A percentile compares a stretch with the other conserved stretches of the same genome.
Conservation (phyloP, 139 green algal species). For the Choricystis sp. region DNA sequence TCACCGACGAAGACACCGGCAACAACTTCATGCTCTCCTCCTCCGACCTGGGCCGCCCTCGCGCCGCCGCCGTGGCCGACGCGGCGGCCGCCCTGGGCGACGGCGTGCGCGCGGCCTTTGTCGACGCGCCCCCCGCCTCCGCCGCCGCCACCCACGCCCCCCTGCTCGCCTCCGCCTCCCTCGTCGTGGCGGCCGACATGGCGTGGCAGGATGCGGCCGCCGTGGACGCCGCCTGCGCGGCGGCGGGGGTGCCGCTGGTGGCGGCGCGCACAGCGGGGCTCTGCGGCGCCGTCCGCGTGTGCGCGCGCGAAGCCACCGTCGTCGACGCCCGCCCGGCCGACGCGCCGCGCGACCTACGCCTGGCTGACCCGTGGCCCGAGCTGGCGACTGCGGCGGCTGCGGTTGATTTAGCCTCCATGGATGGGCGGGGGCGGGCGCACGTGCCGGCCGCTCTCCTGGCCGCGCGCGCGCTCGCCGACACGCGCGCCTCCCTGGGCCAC, state of each 20-base stretch:
- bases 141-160: slow-evolving; percentile 52
- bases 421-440: slow-evolving; percentile 65
- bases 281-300: slow-evolving; percentile 58
- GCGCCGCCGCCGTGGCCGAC: slow-evolving; percentile 49
- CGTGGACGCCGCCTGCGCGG: slow-evolving; percentile 56
- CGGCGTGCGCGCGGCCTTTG: slow-evolving; percentile 18
- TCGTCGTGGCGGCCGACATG: slow-evolving; percentile 86
- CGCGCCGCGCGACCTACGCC: slow-evolving; percentile 59
- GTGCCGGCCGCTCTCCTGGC: slow-evolving; percentile 79
- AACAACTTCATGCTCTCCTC: slow-evolving; percentile 87
- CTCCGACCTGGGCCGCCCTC: slow-evolving; percentile 32
- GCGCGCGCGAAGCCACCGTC: slow-evolving; percentile 55
- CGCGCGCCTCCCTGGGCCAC: no score
- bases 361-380: slow-evolving; percentile 71
- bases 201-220: slow-evolving; percentile 9
- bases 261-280: slow-evolving; percentile 69
- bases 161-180: slow-evolving; percentile 74
- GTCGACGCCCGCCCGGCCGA: slow-evolving; percentile 88
- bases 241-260: slow-evolving; percentile 42
- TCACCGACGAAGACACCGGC: slow-evolving; percentile 61
- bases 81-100: neutral
- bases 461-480: no score
- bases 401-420: slow-evolving; percentile 49
- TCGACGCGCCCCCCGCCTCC: slow-evolving; percentile 54
- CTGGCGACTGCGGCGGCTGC: slow-evolving; percentile 32